phyloP scores from a whole-genome alignment of 192 early-diverging fungal species.

The Kickxella alabastrina region DNA sequence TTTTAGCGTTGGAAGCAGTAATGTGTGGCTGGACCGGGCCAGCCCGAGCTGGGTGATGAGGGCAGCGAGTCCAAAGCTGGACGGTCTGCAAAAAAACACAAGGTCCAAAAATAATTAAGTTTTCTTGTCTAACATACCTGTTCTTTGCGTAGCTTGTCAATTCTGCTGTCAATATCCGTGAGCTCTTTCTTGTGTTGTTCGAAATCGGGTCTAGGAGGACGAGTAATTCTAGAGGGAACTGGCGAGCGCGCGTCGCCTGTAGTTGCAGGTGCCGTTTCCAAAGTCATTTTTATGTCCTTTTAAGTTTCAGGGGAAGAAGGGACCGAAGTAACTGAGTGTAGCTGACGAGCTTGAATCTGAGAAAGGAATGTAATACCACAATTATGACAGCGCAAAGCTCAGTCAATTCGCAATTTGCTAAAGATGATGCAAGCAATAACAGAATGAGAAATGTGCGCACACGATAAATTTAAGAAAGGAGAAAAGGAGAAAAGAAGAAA shows the following conservation, averaged over 20 bases:
- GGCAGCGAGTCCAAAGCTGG: too few species aligned
- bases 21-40: too few species aligned
- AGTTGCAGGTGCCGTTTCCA: constrained; percentile 20
- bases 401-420: too few species aligned
- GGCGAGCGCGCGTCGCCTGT: constrained; percentile 10
- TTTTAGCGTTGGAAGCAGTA: too few species aligned
- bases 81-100: too few species aligned
- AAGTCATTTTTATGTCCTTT: constrained; percentile 14
- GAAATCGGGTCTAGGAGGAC: constrained; percentile 51
- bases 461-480: not conserved
- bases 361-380: too few species aligned
- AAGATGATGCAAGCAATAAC: too few species aligned
- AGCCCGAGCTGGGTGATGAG: too few species aligned
- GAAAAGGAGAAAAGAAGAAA: constrained; percentile 7
- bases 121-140: constrained; percentile 54
- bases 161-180: constrained; percentile 53
- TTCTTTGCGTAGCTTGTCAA: constrained; percentile 55
- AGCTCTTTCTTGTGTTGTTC: constrained; percentile 53
- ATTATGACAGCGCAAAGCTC: too few species aligned
- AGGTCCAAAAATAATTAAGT: too few species aligned
- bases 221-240: constrained; percentile 13
- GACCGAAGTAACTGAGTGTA: not conserved
- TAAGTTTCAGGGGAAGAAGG: not conserved
- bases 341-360: too few species aligned
- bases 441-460: not conserved